Conservation (phyloP, 208 protist genomes). For the Pavlovales sp. region DNA sequence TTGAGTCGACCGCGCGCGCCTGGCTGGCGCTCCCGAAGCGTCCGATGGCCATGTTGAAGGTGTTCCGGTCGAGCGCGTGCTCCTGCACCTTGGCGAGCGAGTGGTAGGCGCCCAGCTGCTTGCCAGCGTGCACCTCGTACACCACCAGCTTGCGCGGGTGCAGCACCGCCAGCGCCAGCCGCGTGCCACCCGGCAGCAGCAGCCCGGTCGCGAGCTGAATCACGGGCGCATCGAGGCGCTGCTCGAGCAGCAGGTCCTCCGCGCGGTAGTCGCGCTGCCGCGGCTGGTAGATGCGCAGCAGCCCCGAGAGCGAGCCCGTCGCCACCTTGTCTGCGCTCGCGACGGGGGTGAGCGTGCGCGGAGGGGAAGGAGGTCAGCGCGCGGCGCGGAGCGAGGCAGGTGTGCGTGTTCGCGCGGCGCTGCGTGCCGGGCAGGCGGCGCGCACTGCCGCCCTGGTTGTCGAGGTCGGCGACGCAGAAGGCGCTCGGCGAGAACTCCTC, state of each 20-base stretch:
- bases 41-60: slow-evolving; percentile 50
- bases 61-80: slow-evolving; percentile 41
- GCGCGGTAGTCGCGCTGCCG: slow-evolving; percentile 34
- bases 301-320: slow-evolving; percentile 49
- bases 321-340: slow-evolving; percentile 54
- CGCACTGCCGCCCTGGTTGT: slow-evolving; percentile 45
- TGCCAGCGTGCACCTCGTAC: slow-evolving; percentile 21
- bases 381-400: too few species aligned
- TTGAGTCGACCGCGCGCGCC: slow-evolving; percentile 35
- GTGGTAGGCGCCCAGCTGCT: slow-evolving; percentile 13
- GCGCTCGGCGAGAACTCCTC: slow-evolving; percentile 39
- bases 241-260: slow-evolving; percentile 59
- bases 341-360: too few species aligned
- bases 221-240: slow-evolving; percentile 52
- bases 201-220: slow-evolving; percentile 49
- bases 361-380: too few species aligned
- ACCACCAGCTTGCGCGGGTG: slow-evolving; percentile 55
- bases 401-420: too few species aligned
- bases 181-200: background rate
- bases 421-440: too few species aligned
- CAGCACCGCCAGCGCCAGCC: slow-evolving; percentile 57
- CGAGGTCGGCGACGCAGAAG: slow-evolving; percentile 54
- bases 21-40: slow-evolving; percentile 40
- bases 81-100: slow-evolving; percentile 36
- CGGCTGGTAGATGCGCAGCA: slow-evolving; percentile 59